Conservation (phyloP, 2,329 filamentous ascomycete species). For the Neonectria neomacrospora region DNA sequence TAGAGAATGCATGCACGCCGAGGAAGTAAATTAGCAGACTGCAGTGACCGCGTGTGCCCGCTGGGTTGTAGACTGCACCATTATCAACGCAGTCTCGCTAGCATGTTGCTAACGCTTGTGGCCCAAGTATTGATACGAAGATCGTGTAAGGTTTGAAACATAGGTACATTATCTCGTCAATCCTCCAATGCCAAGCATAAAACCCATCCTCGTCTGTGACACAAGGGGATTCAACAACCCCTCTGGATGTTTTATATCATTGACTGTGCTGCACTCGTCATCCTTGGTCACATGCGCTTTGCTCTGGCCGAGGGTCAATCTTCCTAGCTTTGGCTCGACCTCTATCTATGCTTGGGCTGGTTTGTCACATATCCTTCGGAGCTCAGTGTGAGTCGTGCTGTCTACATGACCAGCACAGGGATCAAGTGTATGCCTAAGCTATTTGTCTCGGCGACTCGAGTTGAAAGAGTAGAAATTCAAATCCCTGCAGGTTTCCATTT, state of each 20-base stretch:
- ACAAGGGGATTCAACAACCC: background rate
- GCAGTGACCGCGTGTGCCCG: background rate
- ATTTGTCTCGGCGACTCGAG: background rate
- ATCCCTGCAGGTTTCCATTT: background rate
- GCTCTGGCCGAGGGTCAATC: background rate
- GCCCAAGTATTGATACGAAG: conserved; percentile 17
- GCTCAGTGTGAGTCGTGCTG: conserved; percentile 11
- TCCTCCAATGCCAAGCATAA: background rate
- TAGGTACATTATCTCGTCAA: conserved; percentile 15
- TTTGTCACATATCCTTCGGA: background rate
- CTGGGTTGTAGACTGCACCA: background rate
- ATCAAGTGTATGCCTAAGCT: conserved; percentile 7
- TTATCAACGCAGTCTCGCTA: background rate
- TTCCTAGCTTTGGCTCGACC: background rate
- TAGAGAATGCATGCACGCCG: conserved; percentile 11
- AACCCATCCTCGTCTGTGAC: background rate
- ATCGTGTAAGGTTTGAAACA: conserved; percentile 6
- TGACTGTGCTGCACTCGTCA: background rate
- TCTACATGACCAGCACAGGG: conserved; percentile 5
- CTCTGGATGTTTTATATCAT: background rate
- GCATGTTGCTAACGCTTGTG: background rate
- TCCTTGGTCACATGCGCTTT: background rate
- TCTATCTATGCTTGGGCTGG: background rate
- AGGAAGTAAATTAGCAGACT: conserved; percentile 1
- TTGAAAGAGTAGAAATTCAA: background rate